Conservation (phyloP, 176 grass and related monocot genomes). For the Hyparrhenia diplandra region DNA sequence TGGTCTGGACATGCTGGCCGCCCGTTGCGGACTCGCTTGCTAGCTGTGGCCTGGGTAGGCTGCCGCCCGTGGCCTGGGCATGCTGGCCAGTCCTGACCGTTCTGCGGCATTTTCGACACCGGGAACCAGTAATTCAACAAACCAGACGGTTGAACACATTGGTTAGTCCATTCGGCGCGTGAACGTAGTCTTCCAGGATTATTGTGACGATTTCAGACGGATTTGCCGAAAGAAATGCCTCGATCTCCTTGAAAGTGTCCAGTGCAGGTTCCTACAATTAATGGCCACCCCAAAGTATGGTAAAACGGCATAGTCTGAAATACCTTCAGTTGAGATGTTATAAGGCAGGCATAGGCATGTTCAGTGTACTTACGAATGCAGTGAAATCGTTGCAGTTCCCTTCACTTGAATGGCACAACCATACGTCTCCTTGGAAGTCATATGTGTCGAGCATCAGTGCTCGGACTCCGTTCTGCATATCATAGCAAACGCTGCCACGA, state of each 20-base stretch:
- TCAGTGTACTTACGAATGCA: slow-evolving; percentile 76
- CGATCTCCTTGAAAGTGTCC: slow-evolving; percentile 88
- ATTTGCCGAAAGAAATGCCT: slow-evolving; percentile 71
- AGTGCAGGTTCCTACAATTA: slow-evolving; percentile 64
- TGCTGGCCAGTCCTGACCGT: slow-evolving; percentile 87
- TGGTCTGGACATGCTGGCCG: too few species aligned
- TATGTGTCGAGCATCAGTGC: slow-evolving; percentile 92
- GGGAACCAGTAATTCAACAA: slow-evolving; percentile 93
- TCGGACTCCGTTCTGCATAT: slow-evolving; percentile 71
- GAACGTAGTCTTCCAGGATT: slow-evolving; percentile 90
- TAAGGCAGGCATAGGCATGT: too few species aligned
- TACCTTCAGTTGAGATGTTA: not conserved
- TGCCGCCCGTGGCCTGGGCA: too few species aligned
- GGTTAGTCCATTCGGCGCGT: slow-evolving; percentile 66
- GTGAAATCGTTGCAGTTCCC: slow-evolving; percentile 84
- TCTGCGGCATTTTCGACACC: slow-evolving; percentile 78
- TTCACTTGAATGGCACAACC: slow-evolving; percentile 82
- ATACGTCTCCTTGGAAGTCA: slow-evolving; percentile 79
- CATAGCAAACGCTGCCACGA: too few species aligned
- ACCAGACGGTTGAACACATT: slow-evolving; percentile 75
- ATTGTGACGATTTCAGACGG: slow-evolving; percentile 84
- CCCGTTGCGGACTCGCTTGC: too few species aligned
- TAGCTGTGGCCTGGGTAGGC: too few species aligned
- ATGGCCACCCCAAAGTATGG: not conserved
- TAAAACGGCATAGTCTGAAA: not conserved